Base-by-base conservation (phyloP, 2,329 filamentous ascomycete species). In the Fusarium sp. region DNA sequence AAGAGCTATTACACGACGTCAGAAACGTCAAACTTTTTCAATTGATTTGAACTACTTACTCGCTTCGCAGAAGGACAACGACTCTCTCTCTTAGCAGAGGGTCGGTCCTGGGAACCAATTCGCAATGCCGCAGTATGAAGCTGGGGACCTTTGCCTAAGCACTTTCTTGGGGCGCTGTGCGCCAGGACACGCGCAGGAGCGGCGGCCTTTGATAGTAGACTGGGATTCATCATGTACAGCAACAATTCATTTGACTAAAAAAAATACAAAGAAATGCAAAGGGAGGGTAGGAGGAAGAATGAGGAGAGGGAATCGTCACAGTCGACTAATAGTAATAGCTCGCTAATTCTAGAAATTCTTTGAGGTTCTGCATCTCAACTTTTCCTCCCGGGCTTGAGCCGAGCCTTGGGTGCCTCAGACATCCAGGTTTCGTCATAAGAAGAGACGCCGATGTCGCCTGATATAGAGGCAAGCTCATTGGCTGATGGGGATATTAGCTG, bases 101-200 rank as follows among this genome's bases (percentile, higher is more conserved):
- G 64, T 47, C 61, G 69, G 15, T 69, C 58, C 29, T 53, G 53
- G 35, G 67, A 51, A 19, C 59, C 43, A 34, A 55, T 43, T 46
- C 63, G 67, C 43, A 70, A 61, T 13, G 70, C 67, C n/a, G 67
- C 61, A 32, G 74, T 77, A 61, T 77, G 75, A 43, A 77, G 64
- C 62, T 68, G 65, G 43, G 72, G 74, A 70, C 70, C 70, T 67
- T 77, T 79, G 58, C 73, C 75, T 61, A 81, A 66, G 58, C 73
- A 75, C 46, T 78, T 63, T 65, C 76, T 79, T n/a, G 71, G 77
- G 70, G 75, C 70, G 65, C 74, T 74, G 56, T 79, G 79, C 53
- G 80, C 78, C 58, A 84, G 70, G 62, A 78, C 75, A 66, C 81
- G 80, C 70, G 76, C 75, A 32, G 81, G 81, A 65, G 77, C 74